Conservation (phyloP, 441 rosid genomes). For the Croton laevigatus region DNA sequence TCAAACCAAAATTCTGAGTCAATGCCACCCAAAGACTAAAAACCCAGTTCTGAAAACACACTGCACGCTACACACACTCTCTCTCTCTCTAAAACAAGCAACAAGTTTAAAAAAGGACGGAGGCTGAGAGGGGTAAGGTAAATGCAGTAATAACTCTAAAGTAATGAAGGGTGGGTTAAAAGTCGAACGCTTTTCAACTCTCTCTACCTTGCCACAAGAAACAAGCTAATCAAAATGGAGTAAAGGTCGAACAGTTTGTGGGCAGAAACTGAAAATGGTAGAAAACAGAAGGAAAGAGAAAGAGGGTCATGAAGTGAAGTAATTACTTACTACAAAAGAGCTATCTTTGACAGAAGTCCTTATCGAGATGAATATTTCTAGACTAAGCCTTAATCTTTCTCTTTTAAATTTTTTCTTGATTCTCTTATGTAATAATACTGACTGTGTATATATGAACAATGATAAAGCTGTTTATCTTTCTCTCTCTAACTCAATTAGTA, state of each 20-base stretch:
- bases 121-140: slow-evolving; percentile 3
- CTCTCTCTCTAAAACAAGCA: not conserved
- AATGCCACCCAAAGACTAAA: slow-evolving; percentile 26
- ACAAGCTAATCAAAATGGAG: not conserved
- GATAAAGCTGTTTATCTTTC: slow-evolving; percentile 29
- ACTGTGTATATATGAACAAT: slow-evolving; percentile 4
- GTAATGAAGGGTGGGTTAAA: slow-evolving; percentile 24
- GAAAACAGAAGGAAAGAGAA: slow-evolving; percentile 14
- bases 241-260: slow-evolving; percentile 21
- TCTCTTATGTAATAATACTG: not conserved
- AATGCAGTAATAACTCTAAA: slow-evolving; percentile 14
- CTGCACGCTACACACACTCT: not conserved
- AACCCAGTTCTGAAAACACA: slow-evolving; percentile 22
- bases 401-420: not conserved
- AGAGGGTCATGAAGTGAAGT: not conserved
- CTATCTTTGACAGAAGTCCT: slow-evolving; percentile 35
- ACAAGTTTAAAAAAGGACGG: not conserved
- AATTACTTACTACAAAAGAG: slow-evolving; percentile 27
- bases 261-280: slow-evolving; percentile 21
- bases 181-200: slow-evolving; percentile 18
- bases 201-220: not conserved
- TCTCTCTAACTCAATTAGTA: slow-evolving; percentile 1
- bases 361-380: slow-evolving; percentile 37
- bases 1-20: slow-evolving; percentile 17
- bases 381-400: slow-evolving; percentile 27